A percentile compares a stretch with the other conserved stretches of the same genome.
Evolutionary conservation across 1,284 basidiomycete genomes (phyloP).

Genomic region (Pascua guehoae): DNA sequence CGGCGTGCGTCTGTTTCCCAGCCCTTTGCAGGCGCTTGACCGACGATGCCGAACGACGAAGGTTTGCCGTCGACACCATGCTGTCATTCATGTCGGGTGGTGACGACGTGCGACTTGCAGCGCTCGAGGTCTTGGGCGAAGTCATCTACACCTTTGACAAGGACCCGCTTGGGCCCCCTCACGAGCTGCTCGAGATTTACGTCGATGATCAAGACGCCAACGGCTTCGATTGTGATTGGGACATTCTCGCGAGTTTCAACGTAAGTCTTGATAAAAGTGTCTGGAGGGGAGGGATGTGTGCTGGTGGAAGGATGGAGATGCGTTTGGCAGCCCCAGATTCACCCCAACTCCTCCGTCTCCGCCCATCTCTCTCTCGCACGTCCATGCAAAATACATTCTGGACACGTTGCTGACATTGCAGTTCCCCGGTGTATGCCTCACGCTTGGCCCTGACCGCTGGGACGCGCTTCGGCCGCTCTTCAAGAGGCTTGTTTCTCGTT

Average conservation of each 20-base stretch:
- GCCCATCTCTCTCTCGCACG: no score
- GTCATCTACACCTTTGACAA: constrained; percentile 79
- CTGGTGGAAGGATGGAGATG: no score
- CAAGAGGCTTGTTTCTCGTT: constrained; percentile 54
- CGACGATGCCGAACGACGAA: constrained; percentile 55
- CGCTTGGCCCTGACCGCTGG: constrained; percentile 76
- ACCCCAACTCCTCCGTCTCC: no score
- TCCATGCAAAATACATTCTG: no score
- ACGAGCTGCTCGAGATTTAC: constrained; percentile 75
- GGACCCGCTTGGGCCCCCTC: constrained; percentile 64
- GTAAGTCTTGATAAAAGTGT: constrained; percentile 27
- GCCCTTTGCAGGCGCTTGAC: constrained; percentile 67
- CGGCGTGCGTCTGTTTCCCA: constrained; percentile 80
- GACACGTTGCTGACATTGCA: constrained; percentile 8
- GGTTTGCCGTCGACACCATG: constrained; percentile 63
- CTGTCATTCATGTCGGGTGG: constrained; percentile 65
- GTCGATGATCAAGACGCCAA: constrained; percentile 45
- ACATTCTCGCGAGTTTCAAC: constrained; percentile 89
- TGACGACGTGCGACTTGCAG: constrained; percentile 70
- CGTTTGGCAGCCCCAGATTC: no score
- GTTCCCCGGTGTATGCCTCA: constrained; percentile 84
- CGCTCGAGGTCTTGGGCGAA: constrained; percentile 87
- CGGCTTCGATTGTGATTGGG: constrained; percentile 61
- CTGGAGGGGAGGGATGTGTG: no score
- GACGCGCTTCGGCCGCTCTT: constrained; percentile 68